A percentile compares a stretch with the other conserved stretches of the same genome.
Evolutionary conservation across 768 basidiomycete genomes (phyloP).

Genomic region (Hygrocybe punicea): DNA sequence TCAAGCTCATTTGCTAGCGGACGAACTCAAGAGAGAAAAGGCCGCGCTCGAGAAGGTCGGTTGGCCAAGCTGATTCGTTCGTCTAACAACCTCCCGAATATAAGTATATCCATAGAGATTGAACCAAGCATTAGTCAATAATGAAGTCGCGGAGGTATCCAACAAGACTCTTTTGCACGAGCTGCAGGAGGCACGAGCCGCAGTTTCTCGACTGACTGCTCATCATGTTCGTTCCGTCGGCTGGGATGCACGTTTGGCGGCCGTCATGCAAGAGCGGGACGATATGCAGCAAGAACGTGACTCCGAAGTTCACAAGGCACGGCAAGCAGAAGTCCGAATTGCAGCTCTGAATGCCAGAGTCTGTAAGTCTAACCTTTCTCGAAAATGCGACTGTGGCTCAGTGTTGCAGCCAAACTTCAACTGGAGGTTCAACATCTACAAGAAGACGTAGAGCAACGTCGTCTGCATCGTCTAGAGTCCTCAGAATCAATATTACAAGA

Average conservation of each 20-base stretch:
- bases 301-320: slow-evolving; percentile 61
- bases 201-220: slow-evolving; percentile 62
- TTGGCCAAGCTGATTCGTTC: not conserved
- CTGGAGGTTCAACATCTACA: slow-evolving; percentile 62
- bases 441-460: slow-evolving; percentile 58
- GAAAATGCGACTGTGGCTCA: not conserved
- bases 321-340: slow-evolving; percentile 64
- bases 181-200: slow-evolving; percentile 66
- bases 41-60: slow-evolving; percentile 57
- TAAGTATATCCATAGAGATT: slow-evolving; percentile 55
- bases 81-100: not conserved
- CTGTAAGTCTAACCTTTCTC: slow-evolving; percentile 39
- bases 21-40: slow-evolving; percentile 53
- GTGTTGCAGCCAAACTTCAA: slow-evolving; percentile 59
- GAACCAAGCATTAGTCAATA: slow-evolving; percentile 74
- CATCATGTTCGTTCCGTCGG: slow-evolving; percentile 69
- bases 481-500: slow-evolving; percentile 67
- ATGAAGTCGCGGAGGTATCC: slow-evolving; percentile 75
- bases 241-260: slow-evolving; percentile 62
- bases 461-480: slow-evolving; percentile 57
- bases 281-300: slow-evolving; percentile 84
- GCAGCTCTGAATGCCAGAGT: slow-evolving; percentile 64
- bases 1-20: slow-evolving; percentile 18
- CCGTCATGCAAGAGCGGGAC: slow-evolving; percentile 70
- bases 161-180: slow-evolving; percentile 71